phyloP scores from a whole-genome alignment of 768 basidiomycete species.

The Mrakia hoshinonis region DNA sequence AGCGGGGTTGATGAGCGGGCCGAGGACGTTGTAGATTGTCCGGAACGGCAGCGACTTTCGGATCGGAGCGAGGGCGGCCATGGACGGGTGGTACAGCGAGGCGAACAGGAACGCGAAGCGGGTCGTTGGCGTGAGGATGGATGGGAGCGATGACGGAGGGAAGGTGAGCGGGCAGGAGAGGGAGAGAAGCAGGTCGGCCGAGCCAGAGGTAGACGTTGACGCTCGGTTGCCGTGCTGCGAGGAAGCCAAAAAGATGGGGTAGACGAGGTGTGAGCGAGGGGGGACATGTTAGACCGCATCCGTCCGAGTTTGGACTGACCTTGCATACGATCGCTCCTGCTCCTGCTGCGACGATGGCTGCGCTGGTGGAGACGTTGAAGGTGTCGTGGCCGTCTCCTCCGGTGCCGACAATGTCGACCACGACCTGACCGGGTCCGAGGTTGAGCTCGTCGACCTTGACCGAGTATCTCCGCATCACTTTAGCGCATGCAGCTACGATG shows the following conservation, averaged over 20 bases:
- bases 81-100: slow-evolving; percentile 80
- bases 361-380: slow-evolving; percentile 93
- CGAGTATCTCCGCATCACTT: slow-evolving; percentile 61
- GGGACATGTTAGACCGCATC: too few species aligned
- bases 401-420: slow-evolving; percentile 79
- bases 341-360: slow-evolving; percentile 86
- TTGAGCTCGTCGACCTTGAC: slow-evolving; percentile 57
- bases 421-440: slow-evolving; percentile 39
- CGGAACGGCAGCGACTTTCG: slow-evolving; percentile 83
- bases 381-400: slow-evolving; percentile 93
- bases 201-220: slow-evolving; percentile 87
- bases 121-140: slow-evolving; percentile 47
- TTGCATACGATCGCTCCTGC: slow-evolving; percentile 89
- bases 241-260: background rate
- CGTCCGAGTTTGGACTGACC: slow-evolving; percentile 46
- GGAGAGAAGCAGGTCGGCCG: slow-evolving; percentile 80
- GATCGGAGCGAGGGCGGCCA: slow-evolving; percentile 71
- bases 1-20: slow-evolving; percentile 88
- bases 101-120: slow-evolving; percentile 85
- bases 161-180: slow-evolving; percentile 64
- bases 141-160: slow-evolving; percentile 45
- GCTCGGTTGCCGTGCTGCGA: slow-evolving; percentile 75
- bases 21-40: slow-evolving; percentile 91
- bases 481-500: slow-evolving; percentile 68
- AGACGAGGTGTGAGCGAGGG: background rate